These are phyloP conservation scores for Aspergillus sp. DNA, from an alignment of 2,329 filamentous ascomycete genomes.

Conservation along the genomic window DNA sequence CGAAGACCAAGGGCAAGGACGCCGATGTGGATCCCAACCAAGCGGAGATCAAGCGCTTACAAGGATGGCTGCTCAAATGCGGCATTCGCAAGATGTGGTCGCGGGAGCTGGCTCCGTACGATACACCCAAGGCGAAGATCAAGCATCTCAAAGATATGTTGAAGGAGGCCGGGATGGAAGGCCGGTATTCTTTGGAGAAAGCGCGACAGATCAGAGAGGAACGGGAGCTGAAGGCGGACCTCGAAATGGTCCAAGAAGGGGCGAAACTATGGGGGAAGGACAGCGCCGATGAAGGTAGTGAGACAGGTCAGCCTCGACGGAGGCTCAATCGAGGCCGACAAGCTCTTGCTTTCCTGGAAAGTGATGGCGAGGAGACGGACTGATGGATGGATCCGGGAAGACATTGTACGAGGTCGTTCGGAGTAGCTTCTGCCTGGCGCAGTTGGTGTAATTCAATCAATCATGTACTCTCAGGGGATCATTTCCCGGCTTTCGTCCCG, in stretches of 20 bases:
- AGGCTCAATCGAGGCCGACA: constrained; percentile 44
- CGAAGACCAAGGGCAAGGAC: constrained; percentile 48
- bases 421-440: constrained; percentile 10
- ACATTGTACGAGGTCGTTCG: neutral
- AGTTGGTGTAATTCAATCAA: neutral
- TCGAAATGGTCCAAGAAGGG: constrained; percentile 81
- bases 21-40: constrained; percentile 61
- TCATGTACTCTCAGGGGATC: neutral
- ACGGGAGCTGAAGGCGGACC: constrained; percentile 78
- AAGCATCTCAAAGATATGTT: constrained; percentile 77
- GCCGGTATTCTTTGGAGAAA: constrained; percentile 80
- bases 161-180: constrained; percentile 79
- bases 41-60: constrained; percentile 81
- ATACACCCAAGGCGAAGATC: constrained; percentile 76
- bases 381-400: constrained; percentile 21
- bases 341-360: constrained; percentile 61
- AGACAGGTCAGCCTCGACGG: constrained; percentile 37
- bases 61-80: constrained; percentile 83
- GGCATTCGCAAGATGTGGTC: constrained; percentile 91
- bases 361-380: constrained; percentile 64
- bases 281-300: constrained; percentile 42
- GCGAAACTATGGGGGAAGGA: constrained; percentile 72
- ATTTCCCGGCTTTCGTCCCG: constrained; percentile 38
- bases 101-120: constrained; percentile 74
- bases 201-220: constrained; percentile 84